Percentiles rank a stretch among this genome's conserved stretches.
These are phyloP conservation scores for Vaccinium vitisidaea DNA, from an alignment of 148 eudicot species.

Conservation along the genomic window DNA sequence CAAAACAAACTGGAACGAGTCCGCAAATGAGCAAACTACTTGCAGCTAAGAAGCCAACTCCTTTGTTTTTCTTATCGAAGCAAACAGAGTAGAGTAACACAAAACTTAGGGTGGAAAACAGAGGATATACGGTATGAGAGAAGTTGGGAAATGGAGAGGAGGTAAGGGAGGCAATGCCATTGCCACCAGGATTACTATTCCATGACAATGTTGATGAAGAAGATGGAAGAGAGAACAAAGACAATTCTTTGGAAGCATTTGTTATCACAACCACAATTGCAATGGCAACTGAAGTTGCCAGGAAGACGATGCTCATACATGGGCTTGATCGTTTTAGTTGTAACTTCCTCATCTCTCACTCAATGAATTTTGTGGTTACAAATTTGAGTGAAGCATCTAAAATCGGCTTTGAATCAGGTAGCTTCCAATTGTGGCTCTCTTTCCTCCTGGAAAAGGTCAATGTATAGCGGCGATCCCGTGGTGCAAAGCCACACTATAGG, in stretches of 20 bases:
- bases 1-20: too few species aligned
- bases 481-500: too few species aligned
- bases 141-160: background rate
- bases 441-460: background rate
- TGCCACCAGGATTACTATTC: background rate
- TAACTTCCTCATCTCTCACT: background rate
- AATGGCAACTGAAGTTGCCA: background rate
- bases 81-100: background rate
- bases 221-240: background rate
- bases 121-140: background rate
- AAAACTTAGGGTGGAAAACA: background rate
- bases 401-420: background rate
- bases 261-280: background rate
- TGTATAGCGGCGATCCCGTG: background rate
- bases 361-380: background rate
- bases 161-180: background rate
- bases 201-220: background rate
- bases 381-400: background rate
- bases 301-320: background rate
- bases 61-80: too few species aligned
- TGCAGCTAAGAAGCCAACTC: too few species aligned
- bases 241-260: slow-evolving; percentile 5
- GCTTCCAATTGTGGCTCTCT: background rate
- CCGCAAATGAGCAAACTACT: too few species aligned
- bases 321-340: background rate